These are phyloP conservation scores for Penicillium sp. DNA, from an alignment of 2,329 filamentous ascomycete genomes.

Conservation along the genomic window DNA sequence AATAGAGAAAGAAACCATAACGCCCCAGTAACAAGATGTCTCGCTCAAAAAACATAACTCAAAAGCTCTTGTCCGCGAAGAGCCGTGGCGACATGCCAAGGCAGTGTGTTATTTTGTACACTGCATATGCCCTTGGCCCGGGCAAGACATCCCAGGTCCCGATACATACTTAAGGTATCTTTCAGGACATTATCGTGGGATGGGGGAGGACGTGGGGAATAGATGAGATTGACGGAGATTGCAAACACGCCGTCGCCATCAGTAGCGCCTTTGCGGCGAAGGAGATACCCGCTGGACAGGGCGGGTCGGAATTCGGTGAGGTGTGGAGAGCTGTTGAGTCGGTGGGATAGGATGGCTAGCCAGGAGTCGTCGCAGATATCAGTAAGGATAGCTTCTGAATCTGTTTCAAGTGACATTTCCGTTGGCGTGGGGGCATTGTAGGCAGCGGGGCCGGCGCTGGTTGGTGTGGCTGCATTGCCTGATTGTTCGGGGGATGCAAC, in stretches of 20 bases:
- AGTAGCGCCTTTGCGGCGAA: slow-evolving; percentile 45
- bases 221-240: slow-evolving; percentile 46
- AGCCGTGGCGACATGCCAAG: slow-evolving; percentile 51
- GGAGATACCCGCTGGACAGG: slow-evolving; percentile 48
- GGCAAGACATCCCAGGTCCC: slow-evolving; percentile 46
- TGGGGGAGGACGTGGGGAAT: slow-evolving; percentile 31
- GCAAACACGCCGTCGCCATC: slow-evolving; percentile 44
- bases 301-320: slow-evolving; percentile 45
- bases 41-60: slow-evolving; percentile 41
- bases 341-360: slow-evolving; percentile 56
- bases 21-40: slow-evolving; percentile 6
- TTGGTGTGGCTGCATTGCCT: slow-evolving; percentile 42
- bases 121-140: slow-evolving; percentile 44
- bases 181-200: slow-evolving; percentile 40
- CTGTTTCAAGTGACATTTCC: slow-evolving; percentile 43
- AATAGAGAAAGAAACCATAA: slow-evolving; percentile 4
- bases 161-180: slow-evolving; percentile 47
- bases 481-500: slow-evolving; percentile 45
- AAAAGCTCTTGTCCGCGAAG: slow-evolving; percentile 44
- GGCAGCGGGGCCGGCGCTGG: slow-evolving; percentile 30
- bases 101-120: slow-evolving; percentile 44
- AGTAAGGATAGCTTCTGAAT: slow-evolving; percentile 57
- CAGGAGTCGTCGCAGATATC: slow-evolving; percentile 62
- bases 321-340: slow-evolving; percentile 43
- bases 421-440: slow-evolving; percentile 41